phyloP scores from a whole-genome alignment of 2,329 filamentous ascomycete genomes.

The Pseudocercospora fijiensis region DNA sequence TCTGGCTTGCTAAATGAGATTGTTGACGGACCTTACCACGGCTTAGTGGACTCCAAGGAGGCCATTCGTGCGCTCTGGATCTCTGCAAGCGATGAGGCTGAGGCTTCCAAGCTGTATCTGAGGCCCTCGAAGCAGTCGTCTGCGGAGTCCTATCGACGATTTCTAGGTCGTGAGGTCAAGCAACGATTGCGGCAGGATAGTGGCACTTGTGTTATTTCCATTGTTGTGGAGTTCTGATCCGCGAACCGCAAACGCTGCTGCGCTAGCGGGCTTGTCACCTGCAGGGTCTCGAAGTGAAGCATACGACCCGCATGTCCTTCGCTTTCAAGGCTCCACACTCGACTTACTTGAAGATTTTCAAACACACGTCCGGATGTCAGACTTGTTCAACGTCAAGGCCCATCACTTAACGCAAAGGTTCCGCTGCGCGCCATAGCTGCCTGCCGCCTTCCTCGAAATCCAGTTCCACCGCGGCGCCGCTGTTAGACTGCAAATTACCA shows the following conservation, averaged over 20 bases:
- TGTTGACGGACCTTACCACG: background rate
- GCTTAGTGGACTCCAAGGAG: background rate
- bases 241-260: background rate
- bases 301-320: no score
- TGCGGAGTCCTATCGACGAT: background rate
- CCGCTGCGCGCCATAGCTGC: no score
- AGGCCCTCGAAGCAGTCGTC: background rate
- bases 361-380: no score
- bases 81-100: background rate
- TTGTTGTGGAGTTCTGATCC: background rate
- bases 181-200: background rate
- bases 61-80: background rate
- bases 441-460: no score
- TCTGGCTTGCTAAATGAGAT: background rate
- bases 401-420: no score
- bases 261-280: background rate
- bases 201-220: background rate
- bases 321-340: no score
- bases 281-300: background rate
- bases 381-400: no score
- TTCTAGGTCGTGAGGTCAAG: background rate
- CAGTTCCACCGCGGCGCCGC: no score
- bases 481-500: no score
- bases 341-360: no score
- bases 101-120: background rate